phyloP scores from a whole-genome alignment of 495 filamentous ascomycete species.

The Bathelium albidoporum region DNA sequence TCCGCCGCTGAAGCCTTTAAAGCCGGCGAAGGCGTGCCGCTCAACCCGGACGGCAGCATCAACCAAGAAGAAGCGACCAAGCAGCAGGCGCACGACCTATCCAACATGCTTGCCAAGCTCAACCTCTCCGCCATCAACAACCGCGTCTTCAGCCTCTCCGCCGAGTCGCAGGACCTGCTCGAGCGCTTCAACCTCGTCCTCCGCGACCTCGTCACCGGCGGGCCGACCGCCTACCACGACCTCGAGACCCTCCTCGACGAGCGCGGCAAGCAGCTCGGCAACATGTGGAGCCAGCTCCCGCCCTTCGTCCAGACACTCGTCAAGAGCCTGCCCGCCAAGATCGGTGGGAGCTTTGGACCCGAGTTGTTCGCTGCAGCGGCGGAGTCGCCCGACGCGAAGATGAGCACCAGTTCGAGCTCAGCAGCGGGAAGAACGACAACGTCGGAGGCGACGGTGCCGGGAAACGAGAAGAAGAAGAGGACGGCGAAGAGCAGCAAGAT shows the following conservation, averaged over 20 bases:
- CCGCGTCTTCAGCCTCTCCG: conserved; percentile 68
- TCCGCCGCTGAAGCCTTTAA: conserved; percentile 44
- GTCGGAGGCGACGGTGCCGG: conserved; percentile 36
- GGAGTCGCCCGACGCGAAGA: conserved; percentile 56
- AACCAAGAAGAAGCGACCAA: conserved; percentile 36
- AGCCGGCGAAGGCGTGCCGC: conserved; percentile 22
- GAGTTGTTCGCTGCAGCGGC: conserved; percentile 68
- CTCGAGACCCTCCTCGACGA: conserved; percentile 72
- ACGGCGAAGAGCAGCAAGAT: conserved; percentile 21
- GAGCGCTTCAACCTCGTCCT: conserved; percentile 78
- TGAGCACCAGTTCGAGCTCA: conserved; percentile 13
- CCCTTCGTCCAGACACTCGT: conserved; percentile 76
- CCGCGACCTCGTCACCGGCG: conserved; percentile 83
- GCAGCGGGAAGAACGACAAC: conserved; percentile 10
- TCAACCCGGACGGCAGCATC: conserved; percentile 24
- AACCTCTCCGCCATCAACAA: conserved; percentile 72
- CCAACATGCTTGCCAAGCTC: conserved; percentile 63
- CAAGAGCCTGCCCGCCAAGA: conserved; percentile 70
- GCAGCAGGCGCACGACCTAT: conserved; percentile 65
- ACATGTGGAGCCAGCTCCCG: conserved; percentile 71
- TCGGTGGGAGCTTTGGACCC: conserved; percentile 62
- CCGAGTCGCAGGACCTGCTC: conserved; percentile 68
- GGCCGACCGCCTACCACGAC: conserved; percentile 85
- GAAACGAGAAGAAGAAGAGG: conserved; percentile 34
- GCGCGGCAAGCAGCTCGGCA: conserved; percentile 61